phyloP scores from a whole-genome alignment of 768 basidiomycete genomes.

The Leucosporidium scottii region DNA sequence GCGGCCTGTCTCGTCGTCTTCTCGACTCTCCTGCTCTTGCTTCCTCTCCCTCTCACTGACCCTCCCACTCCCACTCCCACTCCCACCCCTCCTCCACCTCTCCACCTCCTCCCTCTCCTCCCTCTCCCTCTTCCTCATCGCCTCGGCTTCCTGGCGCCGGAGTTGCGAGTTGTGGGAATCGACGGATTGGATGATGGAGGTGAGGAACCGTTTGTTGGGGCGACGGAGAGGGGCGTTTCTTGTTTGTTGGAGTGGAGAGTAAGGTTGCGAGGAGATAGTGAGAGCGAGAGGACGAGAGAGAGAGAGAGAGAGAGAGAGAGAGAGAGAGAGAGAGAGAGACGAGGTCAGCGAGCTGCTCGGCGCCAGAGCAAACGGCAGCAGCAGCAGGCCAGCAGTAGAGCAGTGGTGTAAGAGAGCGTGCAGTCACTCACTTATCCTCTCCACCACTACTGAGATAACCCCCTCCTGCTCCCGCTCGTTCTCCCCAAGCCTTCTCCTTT shows the following conservation, averaged over 20 bases:
- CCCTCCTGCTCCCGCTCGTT: slow-evolving; percentile 44
- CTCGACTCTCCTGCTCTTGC: no score
- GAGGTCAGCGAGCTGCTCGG: background rate
- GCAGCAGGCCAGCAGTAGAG: slow-evolving; percentile 2
- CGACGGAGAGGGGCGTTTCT: slow-evolving; percentile 51
- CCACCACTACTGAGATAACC: slow-evolving; percentile 18
- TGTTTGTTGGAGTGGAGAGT: background rate
- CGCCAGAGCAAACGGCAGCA: no score
- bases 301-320: no score
- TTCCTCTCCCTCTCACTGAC: slow-evolving; percentile 38
- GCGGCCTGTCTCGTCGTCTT: no score
- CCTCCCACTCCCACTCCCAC: slow-evolving; percentile 42
- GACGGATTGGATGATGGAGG: slow-evolving; percentile 74
- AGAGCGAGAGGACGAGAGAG: slow-evolving; percentile 36
- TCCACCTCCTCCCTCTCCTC: slow-evolving; percentile 33
- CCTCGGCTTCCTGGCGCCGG: slow-evolving; percentile 41
- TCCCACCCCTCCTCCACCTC: slow-evolving; percentile 46
- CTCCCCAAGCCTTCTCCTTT: slow-evolving; percentile 67
- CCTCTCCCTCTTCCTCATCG: slow-evolving; percentile 33
- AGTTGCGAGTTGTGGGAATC: slow-evolving; percentile 92
- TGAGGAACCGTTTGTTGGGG: slow-evolving; percentile 52
- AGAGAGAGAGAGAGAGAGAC: no score
- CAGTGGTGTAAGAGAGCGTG: no score
- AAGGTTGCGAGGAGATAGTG: slow-evolving; percentile 47
- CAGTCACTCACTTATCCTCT: slow-evolving; percentile 19